Evolutionary conservation across 768 basidiomycete species (phyloP), one percentile per base, ranked within the genome.

Genomic region (Butyriboletus loyo): DNA sequence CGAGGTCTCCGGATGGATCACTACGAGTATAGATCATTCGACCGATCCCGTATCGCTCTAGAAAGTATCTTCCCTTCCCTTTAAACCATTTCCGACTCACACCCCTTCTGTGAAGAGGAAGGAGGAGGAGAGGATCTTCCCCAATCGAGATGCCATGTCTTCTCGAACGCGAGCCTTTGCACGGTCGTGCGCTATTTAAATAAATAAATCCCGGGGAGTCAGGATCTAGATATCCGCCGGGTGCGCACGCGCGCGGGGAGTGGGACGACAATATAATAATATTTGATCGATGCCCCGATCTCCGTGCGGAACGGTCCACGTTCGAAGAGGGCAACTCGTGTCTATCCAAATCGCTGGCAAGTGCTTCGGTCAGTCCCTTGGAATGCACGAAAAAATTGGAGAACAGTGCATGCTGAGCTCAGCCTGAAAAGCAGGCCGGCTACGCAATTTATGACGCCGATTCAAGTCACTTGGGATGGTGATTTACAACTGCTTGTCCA

Each of bases 221-320:
- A 22, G 59, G 50, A 32, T 58, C 50, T 25, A 46, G 50, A 46
- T n/a, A n/a, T n/a, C n/a, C 27, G 38, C 50, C 9, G 54, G 37
- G 40, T 38, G 41, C 17, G 27, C 32, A 25, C 5, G 17, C 31
- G 15, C 31, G n/a, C 8, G 2, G 13, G 11, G n/a, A n/a, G n/a
- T n/a, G n/a, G n/a, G 11, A 5, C 27, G 17, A 28, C 2, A 13
- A 21, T n/a, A n/a, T n/a, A n/a, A n/a, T n/a, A 28, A 31, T 27
- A 6, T 22, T 9, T 10, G n/a, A 24, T 49, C 47, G 17, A 24
- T 47, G 43, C 11, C 21, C 40, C 19, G 17, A 53, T 30, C 14
- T 36, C 49, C 37, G 49, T 65, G 17, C 35, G 40, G 53, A 62
- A 57, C 28, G 63, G 65, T 37, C 60, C 50, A 7, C 47, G 47